Conservation (phyloP, 1,139 yeast species). For the Blastobotrys aristatus region DNA sequence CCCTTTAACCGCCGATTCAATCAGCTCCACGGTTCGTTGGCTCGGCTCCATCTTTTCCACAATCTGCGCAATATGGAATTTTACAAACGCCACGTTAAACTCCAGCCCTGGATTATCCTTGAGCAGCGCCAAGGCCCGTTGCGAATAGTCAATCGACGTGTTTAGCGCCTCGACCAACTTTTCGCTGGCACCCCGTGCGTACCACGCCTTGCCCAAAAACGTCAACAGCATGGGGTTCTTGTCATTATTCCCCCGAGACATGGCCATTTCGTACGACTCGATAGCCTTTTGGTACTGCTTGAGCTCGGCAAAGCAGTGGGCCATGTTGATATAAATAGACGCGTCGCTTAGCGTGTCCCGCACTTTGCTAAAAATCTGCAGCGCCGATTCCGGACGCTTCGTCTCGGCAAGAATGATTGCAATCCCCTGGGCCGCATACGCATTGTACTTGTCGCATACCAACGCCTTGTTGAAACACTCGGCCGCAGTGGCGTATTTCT, state of each 20-base stretch:
- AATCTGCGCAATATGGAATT: conserved; percentile 83
- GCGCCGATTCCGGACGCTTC: conserved; percentile 68
- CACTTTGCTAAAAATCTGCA: conserved; percentile 81
- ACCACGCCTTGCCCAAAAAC: conserved; percentile 87
- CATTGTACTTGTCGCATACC: conserved; percentile 76
- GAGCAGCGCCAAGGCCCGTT: conserved; percentile 48
- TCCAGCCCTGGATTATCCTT: conserved; percentile 45
- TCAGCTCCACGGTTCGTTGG: conserved; percentile 57
- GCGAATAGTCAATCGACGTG: conserved; percentile 59
- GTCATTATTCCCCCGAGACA: conserved; percentile 59
- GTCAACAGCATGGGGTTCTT: conserved; percentile 62
- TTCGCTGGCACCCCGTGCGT: conserved; percentile 69
- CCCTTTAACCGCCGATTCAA: conserved; percentile 53
- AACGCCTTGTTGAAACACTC: conserved; percentile 87
- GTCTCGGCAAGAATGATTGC: conserved; percentile 91
- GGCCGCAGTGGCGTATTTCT: conserved; percentile 79
- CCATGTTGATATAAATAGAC: conserved; percentile 78
- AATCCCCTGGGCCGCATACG: conserved; percentile 96
- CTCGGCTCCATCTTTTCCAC: conserved; percentile 58
- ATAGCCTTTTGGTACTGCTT: conserved; percentile 82
- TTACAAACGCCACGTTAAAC: conserved; percentile 80
- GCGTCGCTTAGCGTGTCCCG: conserved; percentile 86
- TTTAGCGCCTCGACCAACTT: conserved; percentile 55
- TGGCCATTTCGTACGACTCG: conserved; percentile 81
- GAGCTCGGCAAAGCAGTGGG: conserved; percentile 79